Base-by-base conservation (phyloP, 495 filamentous ascomycete genomes). In the Aspergillus kassunensis region DNA sequence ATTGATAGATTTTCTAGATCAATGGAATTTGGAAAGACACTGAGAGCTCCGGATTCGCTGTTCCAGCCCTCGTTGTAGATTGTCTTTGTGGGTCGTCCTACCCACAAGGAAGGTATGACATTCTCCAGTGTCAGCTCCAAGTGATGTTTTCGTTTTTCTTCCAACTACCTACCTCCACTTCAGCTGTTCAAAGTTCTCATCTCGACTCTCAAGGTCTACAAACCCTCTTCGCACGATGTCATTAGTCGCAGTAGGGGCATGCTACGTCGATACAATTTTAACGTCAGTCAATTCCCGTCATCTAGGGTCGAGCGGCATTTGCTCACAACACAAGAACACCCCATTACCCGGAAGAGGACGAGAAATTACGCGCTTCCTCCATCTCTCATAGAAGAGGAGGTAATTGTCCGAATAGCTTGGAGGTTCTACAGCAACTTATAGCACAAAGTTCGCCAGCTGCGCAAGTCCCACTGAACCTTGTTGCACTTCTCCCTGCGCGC, bases 381-480 rank as follows among this genome's bases (percentile, higher is more conserved):
- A 56, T 85, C 40, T 65, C 71, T 37, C 76, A 75, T n/a, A 79
- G 85, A 20, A 78, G 85, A 2, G 86, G 86, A 29, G 85, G 86
- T 12, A 90, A 90, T 64, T 84, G 81, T 51, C 80, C 83, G 27
- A 89, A 90, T 54, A 81, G 80, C 4, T 75, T 87, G 37, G 79
- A 88, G 55, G 85, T 90, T 3, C 69, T 90, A 19, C 74, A 80
- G 44, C 84, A 88, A 61, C 68, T 88, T 9, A 61, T 80, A 18
- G 51, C 56, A 21, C 40, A 60, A 27, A 29, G 31, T 6, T 35
- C 54, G 0, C 44, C 56, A 4, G 36, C 31, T 6, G 0, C 47
- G 9, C 15, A 49, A 36, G 30, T 62, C 15, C 49, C 59, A 3
- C 57, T 80, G 34, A 58, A 68, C 39, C 66, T 82, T 6, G 54